Evolutionary conservation across 495 filamentous ascomycete genomes (phyloP).

Genomic region (Penicillium malachiteum): DNA sequence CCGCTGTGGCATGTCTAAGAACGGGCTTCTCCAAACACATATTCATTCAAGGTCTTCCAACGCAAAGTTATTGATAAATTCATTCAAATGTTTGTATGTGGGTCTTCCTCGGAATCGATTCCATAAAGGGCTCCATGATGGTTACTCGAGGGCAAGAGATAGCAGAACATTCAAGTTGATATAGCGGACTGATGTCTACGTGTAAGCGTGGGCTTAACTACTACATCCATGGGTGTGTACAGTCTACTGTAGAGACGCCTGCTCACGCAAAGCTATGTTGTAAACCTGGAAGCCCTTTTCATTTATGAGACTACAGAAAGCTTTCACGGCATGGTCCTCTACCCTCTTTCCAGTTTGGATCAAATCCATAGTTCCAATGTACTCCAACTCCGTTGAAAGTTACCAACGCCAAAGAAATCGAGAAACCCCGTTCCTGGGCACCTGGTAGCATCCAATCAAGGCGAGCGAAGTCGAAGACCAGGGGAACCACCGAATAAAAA

Average conservation of each 20-base stretch:
- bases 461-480: background rate
- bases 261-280: background rate
- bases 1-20: too few species aligned
- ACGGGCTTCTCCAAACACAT: too few species aligned
- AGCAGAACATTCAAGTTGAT: too few species aligned
- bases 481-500: background rate
- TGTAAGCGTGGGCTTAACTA: too few species aligned
- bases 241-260: too few species aligned
- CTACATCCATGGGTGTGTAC: background rate
- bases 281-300: slow-evolving; percentile 10
- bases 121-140: too few species aligned
- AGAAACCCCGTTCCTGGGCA: background rate
- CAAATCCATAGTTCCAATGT: background rate
- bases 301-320: slow-evolving; percentile 8
- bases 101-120: too few species aligned
- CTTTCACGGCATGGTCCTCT: slow-evolving; percentile 12
- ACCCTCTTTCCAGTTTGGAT: background rate
- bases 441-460: background rate
- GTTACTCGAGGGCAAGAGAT: too few species aligned
- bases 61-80: too few species aligned
- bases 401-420: background rate
- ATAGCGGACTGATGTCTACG: too few species aligned
- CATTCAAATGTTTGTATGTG: too few species aligned
- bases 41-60: too few species aligned
- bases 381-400: background rate